Evolutionary conservation across 345 rosid genomes (phyloP), one percentile per base, ranked within the genome.

Genomic region (Iberis pinnata): DNA sequence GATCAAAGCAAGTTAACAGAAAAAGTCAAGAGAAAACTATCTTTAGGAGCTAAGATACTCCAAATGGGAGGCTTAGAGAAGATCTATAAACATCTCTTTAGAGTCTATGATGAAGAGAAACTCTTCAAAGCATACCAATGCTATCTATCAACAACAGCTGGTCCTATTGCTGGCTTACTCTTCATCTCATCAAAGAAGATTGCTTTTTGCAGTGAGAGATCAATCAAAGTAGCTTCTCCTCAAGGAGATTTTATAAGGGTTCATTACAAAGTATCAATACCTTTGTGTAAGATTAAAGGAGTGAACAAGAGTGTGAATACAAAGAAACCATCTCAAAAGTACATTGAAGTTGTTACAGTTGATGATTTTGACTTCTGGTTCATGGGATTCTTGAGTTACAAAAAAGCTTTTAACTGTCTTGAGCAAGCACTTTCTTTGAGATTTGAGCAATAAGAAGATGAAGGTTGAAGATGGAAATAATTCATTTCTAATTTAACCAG

Each of bases 311-410:
- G 83, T 25, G 64, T 68, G 56, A 76, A 82, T 60, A 60, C 54
- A 41, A 67, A 81, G 77, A 80, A 71, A 19, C 89, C 95, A 46
- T 78, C 88, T 8, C 75, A 83, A 29, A 86, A 86, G 73, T 86
- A 78, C 70, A 61, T 81, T 22, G 80, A 89, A 68, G 58, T 86
- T 25, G 75, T 73, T 2, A 89, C 88, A 0, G 76, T 71, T 2
- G 95, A 89, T 60, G 67, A 52, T 58, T 86, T 80, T 55, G 94
- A 89, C 27, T 89, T 89, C 79, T 86, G 95, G 97, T 83, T 86
- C 43, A 83, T 86, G 88, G 94, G 97, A 0, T 86, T 89, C 75
- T 52, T 80, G 50, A 86, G 80, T 43, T 66, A 76, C 49, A 71
- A 79, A 55, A 90, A 80, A 68, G 80, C 95, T 53, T 68, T 75